These are phyloP conservation scores for Turnera subulata DNA, from an alignment of 345 rosid genomes.

Conservation along the genomic window DNA sequence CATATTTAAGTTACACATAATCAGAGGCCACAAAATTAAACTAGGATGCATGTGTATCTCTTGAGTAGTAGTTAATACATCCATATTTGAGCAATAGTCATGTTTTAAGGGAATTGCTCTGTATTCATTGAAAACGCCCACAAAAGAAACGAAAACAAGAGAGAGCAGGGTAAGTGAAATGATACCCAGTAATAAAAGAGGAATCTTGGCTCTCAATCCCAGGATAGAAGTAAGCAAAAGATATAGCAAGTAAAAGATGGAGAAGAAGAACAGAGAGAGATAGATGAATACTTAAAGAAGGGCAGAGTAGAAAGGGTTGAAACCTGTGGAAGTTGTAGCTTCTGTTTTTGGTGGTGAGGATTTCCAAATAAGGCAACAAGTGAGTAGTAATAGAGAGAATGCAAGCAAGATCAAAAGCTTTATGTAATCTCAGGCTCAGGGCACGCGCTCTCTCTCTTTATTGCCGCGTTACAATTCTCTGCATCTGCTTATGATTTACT, in stretches of 20 bases:
- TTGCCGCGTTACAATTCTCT: background rate
- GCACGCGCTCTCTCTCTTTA: background rate
- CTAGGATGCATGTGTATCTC: too few relatives aligned
- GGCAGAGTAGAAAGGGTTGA: background rate
- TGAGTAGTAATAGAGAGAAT: background rate
- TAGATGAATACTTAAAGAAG: background rate
- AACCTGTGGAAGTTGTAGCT: conserved; percentile 2
- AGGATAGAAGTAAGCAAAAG: background rate
- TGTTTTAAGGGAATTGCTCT: too few relatives aligned
- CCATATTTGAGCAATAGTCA: too few relatives aligned
- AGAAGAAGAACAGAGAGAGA: too few relatives aligned
- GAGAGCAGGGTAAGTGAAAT: background rate
- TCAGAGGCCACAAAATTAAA: too few relatives aligned
- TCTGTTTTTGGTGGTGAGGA: background rate
- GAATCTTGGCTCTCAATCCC: too few relatives aligned
- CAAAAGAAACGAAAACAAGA: background rate
- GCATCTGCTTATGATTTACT: background rate
- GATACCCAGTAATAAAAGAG: background rate
- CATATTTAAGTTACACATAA: too few relatives aligned
- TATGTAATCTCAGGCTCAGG: background rate
- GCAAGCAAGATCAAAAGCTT: background rate
- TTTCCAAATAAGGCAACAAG: background rate
- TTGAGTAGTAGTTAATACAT: too few relatives aligned
- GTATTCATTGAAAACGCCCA: too few relatives aligned
- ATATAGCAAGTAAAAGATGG: too few relatives aligned